Evolutionary conservation across 192 early-diverging fungal species (phyloP), one percentile per base, ranked within the genome.

Genomic region (Coemansia sp.): DNA sequence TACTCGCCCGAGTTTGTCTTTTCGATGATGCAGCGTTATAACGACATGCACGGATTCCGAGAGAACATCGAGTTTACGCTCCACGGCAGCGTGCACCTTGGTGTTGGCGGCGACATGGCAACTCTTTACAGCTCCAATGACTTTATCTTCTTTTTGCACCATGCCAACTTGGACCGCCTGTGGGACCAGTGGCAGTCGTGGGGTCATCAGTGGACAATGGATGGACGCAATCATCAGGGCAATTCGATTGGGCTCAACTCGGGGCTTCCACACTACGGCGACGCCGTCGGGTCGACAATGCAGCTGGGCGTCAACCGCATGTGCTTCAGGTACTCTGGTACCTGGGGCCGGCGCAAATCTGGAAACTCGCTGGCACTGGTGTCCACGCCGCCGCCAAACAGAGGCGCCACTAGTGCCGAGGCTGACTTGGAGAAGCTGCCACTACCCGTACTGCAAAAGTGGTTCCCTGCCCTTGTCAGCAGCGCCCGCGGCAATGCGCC

Each of bases 71-170:
- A 85, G 70, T 77, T 69, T 33, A 67, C 75, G 38, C 67, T 81
- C 32, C 84, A 85, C 62, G 76, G 84, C 50, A 79, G 72, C 66
- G 84, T 85, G 13, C 84, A 85, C 38, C 67, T 85, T 62, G 69
- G 80, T 19, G 70, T 85, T 14, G 80, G 84, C 33, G 82, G 80
- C 38, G 86, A 86, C 63, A 82, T 84, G 84, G 72, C 62, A 19
- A 72, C 74, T n/a, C 74, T 75, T 55, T 86, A 73, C 69, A 81
- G 85, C 58, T 59, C 85, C 61, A 85, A 83, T 47, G 89, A 90
- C 69, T 84, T 86, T 64, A 64, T 82, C 58, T 90, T 90, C 64
- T 87, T 77, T 63, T 66, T 90, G 16, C 88, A 90, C 73, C 89
- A 90, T 63, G 86, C 86, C 64, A 86, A 83, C 66, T 74, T 89